phyloP scores from a whole-genome alignment of 768 basidiomycete species.

The Leccinum olivaceopallidum region DNA sequence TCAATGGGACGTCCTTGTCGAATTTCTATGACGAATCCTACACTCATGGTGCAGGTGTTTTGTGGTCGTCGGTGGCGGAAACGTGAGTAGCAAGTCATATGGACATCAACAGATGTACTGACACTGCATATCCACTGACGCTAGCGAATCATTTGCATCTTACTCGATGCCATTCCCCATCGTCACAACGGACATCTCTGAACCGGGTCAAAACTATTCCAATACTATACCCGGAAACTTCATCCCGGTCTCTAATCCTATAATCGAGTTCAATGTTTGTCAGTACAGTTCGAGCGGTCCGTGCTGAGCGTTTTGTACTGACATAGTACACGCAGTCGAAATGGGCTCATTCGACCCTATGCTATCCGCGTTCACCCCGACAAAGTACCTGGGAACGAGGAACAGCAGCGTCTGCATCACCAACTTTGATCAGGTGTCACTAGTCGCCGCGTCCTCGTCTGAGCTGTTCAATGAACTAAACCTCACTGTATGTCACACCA shows the following conservation, averaged over 20 bases:
- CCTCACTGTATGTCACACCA: constrained; percentile 23
- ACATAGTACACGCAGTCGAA: constrained; percentile 30
- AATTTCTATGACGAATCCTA: constrained; percentile 32
- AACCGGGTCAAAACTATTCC: constrained; percentile 28
- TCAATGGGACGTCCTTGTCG: constrained; percentile 36
- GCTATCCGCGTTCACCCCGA: constrained; percentile 45
- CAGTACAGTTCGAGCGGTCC: constrained; percentile 7
- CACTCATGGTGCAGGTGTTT: constrained; percentile 36
- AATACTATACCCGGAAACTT: constrained; percentile 19
- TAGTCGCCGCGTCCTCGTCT: constrained; percentile 43
- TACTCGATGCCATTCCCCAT: constrained; percentile 43
- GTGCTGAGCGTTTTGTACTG: background rate
- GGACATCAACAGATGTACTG: background rate
- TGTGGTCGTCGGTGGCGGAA: constrained; percentile 36
- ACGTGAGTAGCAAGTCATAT: constrained; percentile 28
- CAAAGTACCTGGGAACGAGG: constrained; percentile 45
- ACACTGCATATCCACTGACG: background rate
- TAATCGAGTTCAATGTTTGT: constrained; percentile 40
- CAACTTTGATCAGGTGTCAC: constrained; percentile 36
- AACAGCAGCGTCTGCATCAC: constrained; percentile 34
- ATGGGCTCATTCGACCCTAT: constrained; percentile 45
- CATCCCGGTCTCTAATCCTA: constrained; percentile 34
- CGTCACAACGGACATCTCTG: constrained; percentile 30
- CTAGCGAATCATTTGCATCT: constrained; percentile 34
- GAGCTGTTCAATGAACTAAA: constrained; percentile 35